Evolutionary conservation across 306 rosid genomes (phyloP).

Genomic region (Ormosia semicastrata): DNA sequence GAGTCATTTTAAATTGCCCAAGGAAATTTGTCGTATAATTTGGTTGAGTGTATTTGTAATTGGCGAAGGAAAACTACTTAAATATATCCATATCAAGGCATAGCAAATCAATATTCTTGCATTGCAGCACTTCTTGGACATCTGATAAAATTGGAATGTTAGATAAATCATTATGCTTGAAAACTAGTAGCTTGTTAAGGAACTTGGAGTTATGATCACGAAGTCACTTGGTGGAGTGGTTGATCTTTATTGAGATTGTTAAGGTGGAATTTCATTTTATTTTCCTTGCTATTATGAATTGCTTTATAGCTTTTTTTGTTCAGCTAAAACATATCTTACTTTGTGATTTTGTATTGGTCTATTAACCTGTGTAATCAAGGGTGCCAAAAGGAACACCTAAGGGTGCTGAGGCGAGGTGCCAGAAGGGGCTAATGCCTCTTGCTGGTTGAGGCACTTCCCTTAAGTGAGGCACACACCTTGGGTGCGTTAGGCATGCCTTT

Average conservation of each 20-base stretch:
- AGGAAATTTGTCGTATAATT: not conserved
- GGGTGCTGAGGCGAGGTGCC: no score
- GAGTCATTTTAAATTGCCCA: not conserved
- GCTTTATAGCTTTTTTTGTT: not conserved
- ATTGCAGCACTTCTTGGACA: not conserved
- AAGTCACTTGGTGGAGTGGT: not conserved
- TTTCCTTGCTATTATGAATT: not conserved
- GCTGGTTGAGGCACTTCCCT: no score
- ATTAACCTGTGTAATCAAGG: not conserved
- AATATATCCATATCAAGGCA: not conserved
- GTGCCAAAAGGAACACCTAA: no score
- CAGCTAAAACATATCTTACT: not conserved
- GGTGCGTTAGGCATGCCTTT: no score
- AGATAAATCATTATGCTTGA: not conserved
- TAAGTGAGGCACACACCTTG: no score
- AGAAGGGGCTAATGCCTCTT: no score
- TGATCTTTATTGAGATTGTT: not conserved
- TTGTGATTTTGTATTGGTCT: not conserved
- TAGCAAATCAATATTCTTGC: conserved; percentile 6
- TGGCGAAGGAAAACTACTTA: not conserved
- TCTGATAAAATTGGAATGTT: not conserved
- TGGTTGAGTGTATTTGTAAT: not conserved
- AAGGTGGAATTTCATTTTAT: not conserved
- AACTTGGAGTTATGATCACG: not conserved
- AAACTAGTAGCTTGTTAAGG: conserved; percentile 1